Conservation (phyloP, 495 filamentous ascomycete genomes). For the Aspergillus campestris region DNA sequence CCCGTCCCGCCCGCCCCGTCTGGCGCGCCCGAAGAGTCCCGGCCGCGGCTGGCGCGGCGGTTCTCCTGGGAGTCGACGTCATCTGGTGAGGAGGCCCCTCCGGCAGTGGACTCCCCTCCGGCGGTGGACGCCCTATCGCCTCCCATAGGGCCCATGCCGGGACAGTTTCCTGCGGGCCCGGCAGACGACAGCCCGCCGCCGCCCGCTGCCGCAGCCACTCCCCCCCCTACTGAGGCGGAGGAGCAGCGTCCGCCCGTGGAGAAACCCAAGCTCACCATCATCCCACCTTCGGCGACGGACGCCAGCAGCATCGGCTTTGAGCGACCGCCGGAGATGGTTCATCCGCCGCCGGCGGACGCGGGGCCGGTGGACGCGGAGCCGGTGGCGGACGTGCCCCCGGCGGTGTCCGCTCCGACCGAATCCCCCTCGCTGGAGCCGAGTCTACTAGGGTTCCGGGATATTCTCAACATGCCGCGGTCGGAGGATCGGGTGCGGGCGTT, state of each 20-base stretch:
- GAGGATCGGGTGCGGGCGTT: conserved; percentile 61
- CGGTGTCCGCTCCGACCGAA: neutral
- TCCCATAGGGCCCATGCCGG: conserved; percentile 8
- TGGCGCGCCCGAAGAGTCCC: conserved; percentile 5
- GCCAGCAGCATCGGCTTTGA: conserved; percentile 10
- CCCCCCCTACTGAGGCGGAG: neutral
- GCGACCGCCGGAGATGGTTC: conserved; percentile 5
- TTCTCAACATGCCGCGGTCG: conserved; percentile 51
- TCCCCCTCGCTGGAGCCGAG: conserved; percentile 26
- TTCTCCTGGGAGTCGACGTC: conserved; percentile 37
- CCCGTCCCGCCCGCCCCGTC: conserved; percentile 1
- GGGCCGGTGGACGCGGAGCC: conserved; percentile 3
- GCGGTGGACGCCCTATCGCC: neutral
- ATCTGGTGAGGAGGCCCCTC: conserved; percentile 10
- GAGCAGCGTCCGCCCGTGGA: conserved; percentile 2
- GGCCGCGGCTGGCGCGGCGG: conserved; percentile 23
- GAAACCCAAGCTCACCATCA: conserved; percentile 18
- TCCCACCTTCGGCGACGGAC: conserved; percentile 12
- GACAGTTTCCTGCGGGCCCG: conserved; percentile 10
- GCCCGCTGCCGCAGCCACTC: neutral
- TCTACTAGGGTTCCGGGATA: conserved; percentile 58
- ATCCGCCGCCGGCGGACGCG: conserved; percentile 3
- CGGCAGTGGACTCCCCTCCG: neutral
- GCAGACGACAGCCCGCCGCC: conserved; percentile 12
- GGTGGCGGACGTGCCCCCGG: conserved; percentile 3